Percentiles rank a stretch among this genome's conserved stretches.
These are phyloP conservation scores for Diacronema lutheri DNA, from an alignment of 78 protist species.

Conservation along the genomic window DNA sequence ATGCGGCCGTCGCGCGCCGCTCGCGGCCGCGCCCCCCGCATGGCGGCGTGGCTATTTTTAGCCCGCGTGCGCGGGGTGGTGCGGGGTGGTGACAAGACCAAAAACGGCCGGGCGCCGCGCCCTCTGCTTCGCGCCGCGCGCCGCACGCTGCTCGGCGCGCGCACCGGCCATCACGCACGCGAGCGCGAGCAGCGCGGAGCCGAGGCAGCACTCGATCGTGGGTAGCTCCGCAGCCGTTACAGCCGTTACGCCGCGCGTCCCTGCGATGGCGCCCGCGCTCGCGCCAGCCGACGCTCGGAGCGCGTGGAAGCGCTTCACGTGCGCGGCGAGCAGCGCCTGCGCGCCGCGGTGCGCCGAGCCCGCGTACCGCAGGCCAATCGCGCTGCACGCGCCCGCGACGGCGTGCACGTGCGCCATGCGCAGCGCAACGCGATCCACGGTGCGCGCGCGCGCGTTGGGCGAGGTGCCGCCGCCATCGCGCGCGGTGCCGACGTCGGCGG, in stretches of 20 bases:
- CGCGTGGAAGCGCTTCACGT: background rate
- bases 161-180: conserved; percentile 14
- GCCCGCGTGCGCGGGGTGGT: too few species aligned
- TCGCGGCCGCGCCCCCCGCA: too few species aligned
- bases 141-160: too few species aligned
- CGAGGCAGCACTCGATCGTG: conserved; percentile 1
- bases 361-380: conserved; percentile 64
- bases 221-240: background rate
- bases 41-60: too few species aligned
- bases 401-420: conserved; percentile 7
- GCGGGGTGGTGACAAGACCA: too few species aligned
- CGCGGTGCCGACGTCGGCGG: too few species aligned
- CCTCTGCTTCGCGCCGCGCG: too few species aligned
- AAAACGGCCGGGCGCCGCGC: too few species aligned
- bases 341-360: conserved; percentile 32
- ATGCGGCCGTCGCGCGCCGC: too few species aligned
- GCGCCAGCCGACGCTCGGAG: background rate
- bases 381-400: conserved; percentile 75
- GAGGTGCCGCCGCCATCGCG: too few species aligned
- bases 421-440: background rate
- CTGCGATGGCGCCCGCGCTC: too few species aligned
- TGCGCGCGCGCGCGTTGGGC: too few species aligned
- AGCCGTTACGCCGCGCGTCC: background rate
- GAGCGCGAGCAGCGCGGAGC: background rate
- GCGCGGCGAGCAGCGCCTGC: background rate